A percentile compares a stretch with the other conserved stretches of the same genome.
Conservation (phyloP, 352 stramenopile genomes). For the Phytophthora pinifolia region DNA sequence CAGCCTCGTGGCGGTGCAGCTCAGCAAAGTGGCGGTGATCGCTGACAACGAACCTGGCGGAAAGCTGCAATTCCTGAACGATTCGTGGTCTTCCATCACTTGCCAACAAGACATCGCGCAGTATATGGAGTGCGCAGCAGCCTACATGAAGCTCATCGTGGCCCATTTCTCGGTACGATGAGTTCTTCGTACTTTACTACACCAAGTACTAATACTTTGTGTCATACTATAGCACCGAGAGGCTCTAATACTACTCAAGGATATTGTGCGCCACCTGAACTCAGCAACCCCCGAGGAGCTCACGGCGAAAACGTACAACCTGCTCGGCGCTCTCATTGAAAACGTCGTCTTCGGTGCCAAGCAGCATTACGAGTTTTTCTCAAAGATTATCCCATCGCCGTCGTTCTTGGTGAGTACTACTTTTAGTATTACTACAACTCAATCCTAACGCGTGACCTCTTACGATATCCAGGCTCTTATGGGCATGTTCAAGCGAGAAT, state of each 20-base stretch:
- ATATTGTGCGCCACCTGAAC: conserved; percentile 85
- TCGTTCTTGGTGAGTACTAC: conserved; percentile 58
- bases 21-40: conserved; percentile 41
- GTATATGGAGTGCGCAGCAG: conserved; percentile 84
- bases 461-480: conserved; percentile 52
- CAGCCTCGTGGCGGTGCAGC: conserved; percentile 63
- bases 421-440: background rate
- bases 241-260: conserved; percentile 80
- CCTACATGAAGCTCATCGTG: conserved; percentile 86
- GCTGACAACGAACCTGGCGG: conserved; percentile 35
- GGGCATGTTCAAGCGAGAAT: conserved; percentile 84
- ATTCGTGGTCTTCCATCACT: conserved; percentile 83
- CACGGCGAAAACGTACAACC: conserved; percentile 63
- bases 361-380: conserved; percentile 69
- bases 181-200: background rate
- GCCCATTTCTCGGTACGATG: conserved; percentile 71
- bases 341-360: conserved; percentile 78
- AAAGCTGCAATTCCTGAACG: conserved; percentile 84
- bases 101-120: conserved; percentile 63
- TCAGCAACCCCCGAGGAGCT: conserved; percentile 54
- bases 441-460: background rate
- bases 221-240: conserved; percentile 51
- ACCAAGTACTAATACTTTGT: background rate
- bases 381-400: conserved; percentile 67
- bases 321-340: conserved; percentile 73